phyloP scores from a whole-genome alignment of 345 rosid genomes.

The Moringa oleifera region DNA sequence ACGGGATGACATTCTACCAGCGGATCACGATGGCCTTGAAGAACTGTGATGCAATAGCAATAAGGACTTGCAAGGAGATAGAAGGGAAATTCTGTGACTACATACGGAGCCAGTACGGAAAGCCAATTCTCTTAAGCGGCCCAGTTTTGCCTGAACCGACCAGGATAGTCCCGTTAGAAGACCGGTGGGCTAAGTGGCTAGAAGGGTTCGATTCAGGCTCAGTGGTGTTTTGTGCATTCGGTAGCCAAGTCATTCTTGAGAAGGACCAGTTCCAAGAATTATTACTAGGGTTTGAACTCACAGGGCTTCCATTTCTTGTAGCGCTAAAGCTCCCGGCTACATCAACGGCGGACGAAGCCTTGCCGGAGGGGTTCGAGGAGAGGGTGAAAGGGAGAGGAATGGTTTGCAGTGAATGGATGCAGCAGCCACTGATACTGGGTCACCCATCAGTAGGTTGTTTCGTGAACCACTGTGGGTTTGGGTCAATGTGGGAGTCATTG shows the following conservation, averaged over 20 bases:
- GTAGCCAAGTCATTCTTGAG: constrained; percentile 50
- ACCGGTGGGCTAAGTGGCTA: constrained; percentile 56
- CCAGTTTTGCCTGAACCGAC: constrained; percentile 42
- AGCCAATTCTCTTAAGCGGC: constrained; percentile 49
- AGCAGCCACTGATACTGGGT: constrained; percentile 36
- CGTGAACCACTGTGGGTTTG: constrained; percentile 67
- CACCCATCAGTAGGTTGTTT: constrained; percentile 67
- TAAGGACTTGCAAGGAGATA: constrained; percentile 63
- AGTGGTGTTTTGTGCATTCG: constrained; percentile 63
- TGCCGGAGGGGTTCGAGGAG: constrained; percentile 64
- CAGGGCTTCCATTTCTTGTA: constrained; percentile 51
- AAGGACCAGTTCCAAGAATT: constrained; percentile 66
- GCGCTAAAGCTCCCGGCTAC: constrained; percentile 52
- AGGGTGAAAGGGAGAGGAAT: constrained; percentile 48
- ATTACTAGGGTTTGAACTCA: constrained; percentile 50
- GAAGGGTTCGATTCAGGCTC: constrained; percentile 36
- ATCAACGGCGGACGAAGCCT: constrained; percentile 54
- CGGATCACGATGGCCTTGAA: constrained; percentile 33
- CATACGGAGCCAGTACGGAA: constrained; percentile 39
- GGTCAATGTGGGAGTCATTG: constrained; percentile 73
- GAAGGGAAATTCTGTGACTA: constrained; percentile 63
- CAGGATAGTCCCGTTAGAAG: constrained; percentile 23
- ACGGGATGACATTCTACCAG: constrained; percentile 45
- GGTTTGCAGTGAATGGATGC: constrained; percentile 55
- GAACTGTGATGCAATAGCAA: constrained; percentile 47